phyloP scores from a whole-genome alignment of 169 alveolate genomes.

The Theileria annulata region DNA sequence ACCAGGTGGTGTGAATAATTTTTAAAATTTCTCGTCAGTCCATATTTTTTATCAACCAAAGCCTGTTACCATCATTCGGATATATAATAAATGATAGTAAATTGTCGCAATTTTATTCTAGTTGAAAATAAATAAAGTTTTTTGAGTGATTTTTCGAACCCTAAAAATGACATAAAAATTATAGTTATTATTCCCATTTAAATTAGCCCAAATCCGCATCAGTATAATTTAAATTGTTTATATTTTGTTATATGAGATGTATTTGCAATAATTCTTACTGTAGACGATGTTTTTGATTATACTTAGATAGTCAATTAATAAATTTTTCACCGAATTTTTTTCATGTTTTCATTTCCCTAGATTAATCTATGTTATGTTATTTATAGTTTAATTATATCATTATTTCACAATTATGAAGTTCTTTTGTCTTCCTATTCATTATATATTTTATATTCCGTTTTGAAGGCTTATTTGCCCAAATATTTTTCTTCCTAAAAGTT shows the following conservation, averaged over 20 bases:
- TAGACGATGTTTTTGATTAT: neutral
- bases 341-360: no score
- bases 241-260: neutral
- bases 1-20: slow-evolving; percentile 14
- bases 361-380: no score
- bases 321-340: neutral
- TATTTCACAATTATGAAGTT: no score
- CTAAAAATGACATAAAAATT: slow-evolving; percentile 4
- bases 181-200: neutral
- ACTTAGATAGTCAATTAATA: neutral
- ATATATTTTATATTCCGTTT: no score
- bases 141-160: neutral
- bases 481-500: no score
- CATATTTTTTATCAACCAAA: neutral
- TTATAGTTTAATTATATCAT: no score
- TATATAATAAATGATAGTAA: neutral
- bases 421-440: no score
- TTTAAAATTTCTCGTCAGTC: neutral
- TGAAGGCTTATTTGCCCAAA: no score
- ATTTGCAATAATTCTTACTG: neutral
- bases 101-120: neutral
- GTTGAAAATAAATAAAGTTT: neutral
- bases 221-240: neutral
- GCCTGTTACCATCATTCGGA: neutral
- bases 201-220: neutral